These are phyloP conservation scores for Ustilago crameri DNA, from an alignment of 1,284 basidiomycete genomes.

Conservation along the genomic window DNA sequence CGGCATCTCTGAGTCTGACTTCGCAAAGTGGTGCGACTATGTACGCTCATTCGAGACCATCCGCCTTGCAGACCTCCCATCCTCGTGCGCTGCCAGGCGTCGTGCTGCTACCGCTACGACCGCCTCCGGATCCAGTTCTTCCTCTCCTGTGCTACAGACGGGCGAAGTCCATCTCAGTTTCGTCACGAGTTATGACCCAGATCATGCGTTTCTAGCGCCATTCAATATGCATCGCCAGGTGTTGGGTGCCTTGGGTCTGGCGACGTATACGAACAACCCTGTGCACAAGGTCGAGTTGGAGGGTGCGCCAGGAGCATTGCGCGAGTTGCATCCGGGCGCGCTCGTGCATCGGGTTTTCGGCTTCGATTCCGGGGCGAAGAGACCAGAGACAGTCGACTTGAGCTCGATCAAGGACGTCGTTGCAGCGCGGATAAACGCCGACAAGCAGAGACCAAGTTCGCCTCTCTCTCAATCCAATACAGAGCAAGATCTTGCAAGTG, in stretches of 20 bases:
- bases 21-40: conserved; percentile 55
- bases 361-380: conserved; percentile 58
- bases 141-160: conserved; percentile 45
- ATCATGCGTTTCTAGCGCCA: conserved; percentile 63
- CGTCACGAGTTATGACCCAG: conserved; percentile 62
- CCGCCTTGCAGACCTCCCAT: conserved; percentile 57
- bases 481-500: background rate
- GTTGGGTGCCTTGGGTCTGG: conserved; percentile 61
- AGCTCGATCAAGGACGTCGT: conserved; percentile 47
- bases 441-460: conserved; percentile 1
- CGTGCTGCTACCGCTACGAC: conserved; percentile 10
- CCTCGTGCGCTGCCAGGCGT: conserved; percentile 20
- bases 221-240: conserved; percentile 64
- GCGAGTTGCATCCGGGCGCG: conserved; percentile 59
- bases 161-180: conserved; percentile 66
- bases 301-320: conserved; percentile 46
- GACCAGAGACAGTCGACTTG: conserved; percentile 52
- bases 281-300: conserved; percentile 40
- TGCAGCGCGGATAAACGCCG: conserved; percentile 28
- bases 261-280: conserved; percentile 32
- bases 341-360: conserved; percentile 63
- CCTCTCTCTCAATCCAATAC: background rate
- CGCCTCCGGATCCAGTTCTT: conserved; percentile 1
- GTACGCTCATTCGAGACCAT: conserved; percentile 58
- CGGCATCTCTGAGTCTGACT: conserved; percentile 53